These are phyloP conservation scores for Trypanosoma scelopori DNA, from an alignment of 208 protist genomes.

Conservation along the genomic window DNA sequence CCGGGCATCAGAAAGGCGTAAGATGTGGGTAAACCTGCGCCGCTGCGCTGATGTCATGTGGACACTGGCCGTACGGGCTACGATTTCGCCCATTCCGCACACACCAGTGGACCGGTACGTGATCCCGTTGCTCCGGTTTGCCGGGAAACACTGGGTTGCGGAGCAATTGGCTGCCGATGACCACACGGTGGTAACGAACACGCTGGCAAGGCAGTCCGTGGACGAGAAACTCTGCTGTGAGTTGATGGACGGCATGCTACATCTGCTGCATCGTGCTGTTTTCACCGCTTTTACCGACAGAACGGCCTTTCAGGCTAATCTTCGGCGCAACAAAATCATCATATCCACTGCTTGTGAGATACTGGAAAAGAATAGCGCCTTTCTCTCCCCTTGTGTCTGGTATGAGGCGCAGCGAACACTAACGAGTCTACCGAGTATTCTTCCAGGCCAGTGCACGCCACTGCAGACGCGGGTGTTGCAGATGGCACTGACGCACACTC, in stretches of 20 bases:
- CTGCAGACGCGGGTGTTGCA: constrained; percentile 10
- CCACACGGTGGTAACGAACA: background rate
- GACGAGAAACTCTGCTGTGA: constrained; percentile 25
- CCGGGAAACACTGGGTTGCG: constrained; percentile 19
- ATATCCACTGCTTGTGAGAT: constrained; percentile 29
- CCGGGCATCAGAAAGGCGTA: background rate
- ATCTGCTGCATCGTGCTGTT: constrained; percentile 8
- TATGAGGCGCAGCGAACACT: constrained; percentile 10
- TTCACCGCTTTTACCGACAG: constrained; percentile 8
- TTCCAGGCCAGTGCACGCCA: constrained; percentile 16
- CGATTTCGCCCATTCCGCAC: constrained; percentile 18
- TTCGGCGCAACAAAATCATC: constrained; percentile 25
- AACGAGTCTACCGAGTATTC: constrained; percentile 4
- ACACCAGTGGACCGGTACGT: constrained; percentile 43
- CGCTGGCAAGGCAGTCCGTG: background rate
- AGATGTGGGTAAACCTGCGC: background rate
- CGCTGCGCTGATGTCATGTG: constrained; percentile 27
- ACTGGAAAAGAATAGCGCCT: constrained; percentile 13
- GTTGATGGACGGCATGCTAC: constrained; percentile 11
- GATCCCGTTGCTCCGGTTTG: constrained; percentile 30
- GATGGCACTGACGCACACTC: constrained; percentile 12
- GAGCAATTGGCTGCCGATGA: background rate
- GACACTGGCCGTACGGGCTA: constrained; percentile 27
- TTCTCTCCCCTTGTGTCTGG: constrained; percentile 25
- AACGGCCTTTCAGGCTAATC: constrained; percentile 20